Percentiles rank a stretch among this genome's conserved stretches.
Conservation (phyloP, 2,329 filamentous ascomycete genomes). For the Orbilia javanica region DNA sequence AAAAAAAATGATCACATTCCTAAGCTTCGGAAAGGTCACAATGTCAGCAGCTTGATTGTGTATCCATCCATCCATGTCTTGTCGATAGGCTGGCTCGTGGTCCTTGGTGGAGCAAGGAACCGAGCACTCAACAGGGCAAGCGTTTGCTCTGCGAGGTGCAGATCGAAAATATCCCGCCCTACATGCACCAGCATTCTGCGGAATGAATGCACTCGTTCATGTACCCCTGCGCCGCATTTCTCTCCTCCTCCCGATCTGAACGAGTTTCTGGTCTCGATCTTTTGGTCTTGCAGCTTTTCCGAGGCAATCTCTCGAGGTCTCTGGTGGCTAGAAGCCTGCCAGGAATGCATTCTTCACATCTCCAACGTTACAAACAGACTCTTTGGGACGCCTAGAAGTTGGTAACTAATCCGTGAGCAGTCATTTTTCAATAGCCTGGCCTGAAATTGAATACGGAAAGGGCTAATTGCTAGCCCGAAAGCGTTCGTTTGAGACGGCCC, state of each 20-base stretch:
- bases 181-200: slow-evolving; percentile 21
- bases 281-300: slow-evolving; percentile 9
- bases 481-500: slow-evolving; percentile 34
- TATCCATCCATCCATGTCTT: slow-evolving; percentile 9
- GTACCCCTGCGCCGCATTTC: slow-evolving; percentile 49
- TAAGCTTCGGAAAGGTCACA: slow-evolving; percentile 14
- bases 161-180: slow-evolving; percentile 26
- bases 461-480: slow-evolving; percentile 34
- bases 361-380: slow-evolving; percentile 19
- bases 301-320: background rate
- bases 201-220: slow-evolving; percentile 43
- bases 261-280: slow-evolving; percentile 28
- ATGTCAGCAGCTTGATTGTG: slow-evolving; percentile 17
- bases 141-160: slow-evolving; percentile 30
- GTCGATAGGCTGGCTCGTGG: slow-evolving; percentile 23
- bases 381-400: slow-evolving; percentile 17
- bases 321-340: slow-evolving; percentile 14
- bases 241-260: slow-evolving; percentile 26
- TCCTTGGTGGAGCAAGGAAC: slow-evolving; percentile 17
- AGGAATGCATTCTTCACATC: slow-evolving; percentile 8
- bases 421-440: slow-evolving; percentile 16
- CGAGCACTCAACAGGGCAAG: slow-evolving; percentile 21
- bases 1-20: background rate
- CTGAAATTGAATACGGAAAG: slow-evolving; percentile 27
- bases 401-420: slow-evolving; percentile 26